Evolutionary conservation across 257 asterid species (phyloP).

Genomic region (Solanum okadae): DNA sequence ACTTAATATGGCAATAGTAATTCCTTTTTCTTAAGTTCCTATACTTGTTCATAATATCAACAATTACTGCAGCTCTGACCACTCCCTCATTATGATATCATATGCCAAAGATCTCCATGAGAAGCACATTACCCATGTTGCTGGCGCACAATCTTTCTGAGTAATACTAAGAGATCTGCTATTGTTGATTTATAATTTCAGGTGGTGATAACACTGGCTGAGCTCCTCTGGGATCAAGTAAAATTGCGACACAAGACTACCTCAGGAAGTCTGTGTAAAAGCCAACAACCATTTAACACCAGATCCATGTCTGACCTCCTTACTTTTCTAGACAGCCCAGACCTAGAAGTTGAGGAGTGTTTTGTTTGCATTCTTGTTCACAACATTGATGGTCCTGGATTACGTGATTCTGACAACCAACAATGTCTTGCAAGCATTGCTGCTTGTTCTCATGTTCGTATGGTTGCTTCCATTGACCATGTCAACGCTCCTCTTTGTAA

Average conservation of each 20-base stretch:
- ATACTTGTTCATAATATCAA: not conserved
- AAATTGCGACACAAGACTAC: constrained; percentile 38
- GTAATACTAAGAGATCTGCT: not conserved
- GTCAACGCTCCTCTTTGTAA: constrained; percentile 86
- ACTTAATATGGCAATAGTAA: not conserved
- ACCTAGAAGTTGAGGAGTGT: constrained; percentile 41
- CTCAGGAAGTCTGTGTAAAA: constrained; percentile 25
- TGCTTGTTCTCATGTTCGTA: constrained; percentile 71
- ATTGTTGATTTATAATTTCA: constrained; percentile 12
- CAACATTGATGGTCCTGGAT: constrained; percentile 81
- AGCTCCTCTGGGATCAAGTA: constrained; percentile 72
- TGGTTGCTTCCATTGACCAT: constrained; percentile 86
- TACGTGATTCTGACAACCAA: constrained; percentile 84
- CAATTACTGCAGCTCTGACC: not conserved
- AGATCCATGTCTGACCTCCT: constrained; percentile 77
- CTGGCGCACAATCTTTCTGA: not conserved
- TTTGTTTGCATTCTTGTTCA: constrained; percentile 62
- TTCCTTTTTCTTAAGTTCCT: not conserved
- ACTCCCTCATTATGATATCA: not conserved
- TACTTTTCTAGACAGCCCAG: constrained; percentile 55
- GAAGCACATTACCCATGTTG: not conserved
- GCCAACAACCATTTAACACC: constrained; percentile 55
- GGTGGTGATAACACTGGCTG: constrained; percentile 72
- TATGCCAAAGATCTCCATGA: not conserved
- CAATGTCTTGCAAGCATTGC: constrained; percentile 74